phyloP scores from a whole-genome alignment of 331 rosid genomes.

The Rhamnella rubrinervis region DNA sequence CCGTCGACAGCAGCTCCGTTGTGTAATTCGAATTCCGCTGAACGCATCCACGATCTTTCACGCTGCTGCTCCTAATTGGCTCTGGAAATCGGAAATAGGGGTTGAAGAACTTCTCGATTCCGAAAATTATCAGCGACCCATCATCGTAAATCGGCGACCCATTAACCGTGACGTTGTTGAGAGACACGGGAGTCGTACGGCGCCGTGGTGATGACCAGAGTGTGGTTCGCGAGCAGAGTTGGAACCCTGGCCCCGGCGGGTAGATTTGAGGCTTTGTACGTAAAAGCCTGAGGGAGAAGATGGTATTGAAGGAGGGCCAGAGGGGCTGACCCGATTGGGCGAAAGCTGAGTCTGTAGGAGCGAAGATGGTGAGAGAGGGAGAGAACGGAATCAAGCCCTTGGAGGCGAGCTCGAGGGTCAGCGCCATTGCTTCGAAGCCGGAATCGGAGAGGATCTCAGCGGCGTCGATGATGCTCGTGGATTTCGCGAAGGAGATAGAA shows the following conservation, averaged over 20 bases:
- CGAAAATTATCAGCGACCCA: slow-evolving; percentile 32
- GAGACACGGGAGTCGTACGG: slow-evolving; percentile 9
- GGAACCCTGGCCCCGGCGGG: slow-evolving; percentile 49
- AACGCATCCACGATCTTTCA: slow-evolving; percentile 23
- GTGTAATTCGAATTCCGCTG: neutral
- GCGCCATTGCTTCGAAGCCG: slow-evolving; percentile 46
- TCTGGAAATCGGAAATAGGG: slow-evolving; percentile 23
- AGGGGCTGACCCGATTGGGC: slow-evolving; percentile 12
- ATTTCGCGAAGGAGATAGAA: slow-evolving; percentile 12
- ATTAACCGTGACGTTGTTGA: slow-evolving; percentile 39
- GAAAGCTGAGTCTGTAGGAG: slow-evolving; percentile 41
- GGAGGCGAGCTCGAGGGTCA: slow-evolving; percentile 43
- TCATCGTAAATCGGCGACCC: slow-evolving; percentile 31
- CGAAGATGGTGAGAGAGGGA: slow-evolving; percentile 40
- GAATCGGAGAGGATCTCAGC: slow-evolving; percentile 44
- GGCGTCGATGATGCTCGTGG: slow-evolving; percentile 29
- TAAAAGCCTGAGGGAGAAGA: slow-evolving; percentile 42
- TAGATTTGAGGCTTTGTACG: slow-evolving; percentile 37
- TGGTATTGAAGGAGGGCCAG: slow-evolving; percentile 48
- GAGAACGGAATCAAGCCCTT: slow-evolving; percentile 5
- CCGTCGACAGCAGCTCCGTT: neutral
- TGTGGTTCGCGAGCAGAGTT: slow-evolving; percentile 33
- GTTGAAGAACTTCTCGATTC: slow-evolving; percentile 28
- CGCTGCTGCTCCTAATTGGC: neutral
- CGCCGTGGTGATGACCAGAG: slow-evolving; percentile 36